A percentile compares a stretch with the other conserved stretches of the same genome.
phyloP scores from a whole-genome alignment of 176 grass and related monocot species.

The Oryza australiensis region DNA sequence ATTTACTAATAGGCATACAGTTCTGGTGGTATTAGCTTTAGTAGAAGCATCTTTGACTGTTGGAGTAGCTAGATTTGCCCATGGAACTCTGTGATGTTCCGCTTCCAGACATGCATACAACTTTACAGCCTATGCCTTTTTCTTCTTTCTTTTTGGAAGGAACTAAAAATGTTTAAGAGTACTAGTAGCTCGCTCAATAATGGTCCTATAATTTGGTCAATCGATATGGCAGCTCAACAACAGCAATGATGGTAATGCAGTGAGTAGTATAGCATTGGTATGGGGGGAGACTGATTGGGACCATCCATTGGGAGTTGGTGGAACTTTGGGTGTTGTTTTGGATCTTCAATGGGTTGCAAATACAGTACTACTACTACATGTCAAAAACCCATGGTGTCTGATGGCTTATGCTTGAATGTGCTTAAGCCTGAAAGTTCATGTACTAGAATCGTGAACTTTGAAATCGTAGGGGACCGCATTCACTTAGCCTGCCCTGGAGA shows the following conservation, averaged over 20 bases:
- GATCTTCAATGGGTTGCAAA: conserved; percentile 23
- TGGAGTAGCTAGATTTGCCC: conserved; percentile 25
- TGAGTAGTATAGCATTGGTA: conserved; percentile 31
- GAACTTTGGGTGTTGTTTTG: conserved; percentile 22
- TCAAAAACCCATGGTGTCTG: not conserved
- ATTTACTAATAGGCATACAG: not conserved
- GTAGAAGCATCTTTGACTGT: conserved; percentile 24
- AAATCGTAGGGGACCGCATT: conserved; percentile 16
- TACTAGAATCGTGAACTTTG: not conserved
- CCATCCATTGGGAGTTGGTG: not conserved
- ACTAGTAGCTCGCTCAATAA: conserved; percentile 30
- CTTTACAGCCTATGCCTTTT: not conserved
- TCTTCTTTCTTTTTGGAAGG: conserved; percentile 36
- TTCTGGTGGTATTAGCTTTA: not conserved
- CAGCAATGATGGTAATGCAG: conserved; percentile 35
- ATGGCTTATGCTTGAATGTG: conserved; percentile 27
- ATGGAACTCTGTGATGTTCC: conserved; percentile 10
- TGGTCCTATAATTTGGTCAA: conserved; percentile 38
- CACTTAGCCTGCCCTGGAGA: conserved; percentile 18
- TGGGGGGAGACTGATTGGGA: conserved; percentile 10
- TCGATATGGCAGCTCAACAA: conserved; percentile 29
- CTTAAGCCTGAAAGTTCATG: conserved; percentile 23
- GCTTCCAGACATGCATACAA: conserved; percentile 14
- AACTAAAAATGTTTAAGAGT: not conserved
- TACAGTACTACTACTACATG: conserved; percentile 18